Conservation (phyloP, 305 asterid species). For the Rubia tinctorum region DNA sequence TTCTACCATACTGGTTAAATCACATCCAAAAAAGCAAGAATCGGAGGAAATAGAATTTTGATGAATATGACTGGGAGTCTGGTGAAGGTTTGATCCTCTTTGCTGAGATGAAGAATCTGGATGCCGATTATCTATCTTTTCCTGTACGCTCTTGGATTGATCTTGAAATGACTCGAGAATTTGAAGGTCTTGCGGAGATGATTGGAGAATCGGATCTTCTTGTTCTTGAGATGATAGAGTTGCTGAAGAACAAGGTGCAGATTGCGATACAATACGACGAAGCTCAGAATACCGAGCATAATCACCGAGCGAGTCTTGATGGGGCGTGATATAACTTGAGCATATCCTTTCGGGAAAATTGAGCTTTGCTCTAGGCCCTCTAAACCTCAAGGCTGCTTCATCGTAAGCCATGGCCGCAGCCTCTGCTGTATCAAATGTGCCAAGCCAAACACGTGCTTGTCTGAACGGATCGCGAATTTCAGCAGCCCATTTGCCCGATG, state of each 20-base stretch:
- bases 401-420: constrained; percentile 84
- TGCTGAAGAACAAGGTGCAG: constrained; percentile 1
- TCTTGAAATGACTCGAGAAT: background rate
- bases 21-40: no score
- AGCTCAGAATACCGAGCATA: constrained; percentile 24
- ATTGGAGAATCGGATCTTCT: background rate
- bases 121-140: background rate
- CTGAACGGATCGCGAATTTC: constrained; percentile 80
- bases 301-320: constrained; percentile 9
- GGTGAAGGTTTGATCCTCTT: background rate
- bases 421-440: constrained; percentile 76
- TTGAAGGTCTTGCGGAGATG: background rate
- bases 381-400: constrained; percentile 72
- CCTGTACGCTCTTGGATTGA: background rate
- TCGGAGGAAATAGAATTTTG: background rate
- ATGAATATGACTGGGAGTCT: background rate
- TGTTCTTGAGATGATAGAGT: constrained; percentile 6
- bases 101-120: background rate
- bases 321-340: constrained; percentile 22
- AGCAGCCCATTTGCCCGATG: constrained; percentile 92
- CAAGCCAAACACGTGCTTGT: constrained; percentile 81
- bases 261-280: constrained; percentile 14
- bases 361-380: constrained; percentile 76
- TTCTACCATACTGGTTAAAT: no score
- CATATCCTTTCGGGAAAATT: constrained; percentile 80